Percentiles rank a stretch among this genome's conserved stretches.
These are phyloP conservation scores for Fomitopsis pinicola DNA, from an alignment of 1,284 basidiomycete species.

Conservation along the genomic window DNA sequence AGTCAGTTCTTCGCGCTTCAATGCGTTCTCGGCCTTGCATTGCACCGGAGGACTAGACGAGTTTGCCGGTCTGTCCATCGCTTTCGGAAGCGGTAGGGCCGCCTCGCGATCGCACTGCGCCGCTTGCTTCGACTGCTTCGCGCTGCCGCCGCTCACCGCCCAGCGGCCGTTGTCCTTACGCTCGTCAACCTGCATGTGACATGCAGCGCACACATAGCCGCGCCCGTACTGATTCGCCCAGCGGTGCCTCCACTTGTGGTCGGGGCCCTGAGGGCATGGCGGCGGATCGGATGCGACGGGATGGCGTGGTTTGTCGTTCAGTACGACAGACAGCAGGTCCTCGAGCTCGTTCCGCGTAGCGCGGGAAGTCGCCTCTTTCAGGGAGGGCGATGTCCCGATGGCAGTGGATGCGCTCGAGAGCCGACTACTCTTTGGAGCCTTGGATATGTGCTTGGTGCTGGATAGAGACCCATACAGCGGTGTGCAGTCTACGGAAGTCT, in stretches of 20 bases:
- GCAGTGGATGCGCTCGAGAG: background rate
- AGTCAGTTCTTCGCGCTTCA: no score
- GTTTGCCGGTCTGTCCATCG: no score
- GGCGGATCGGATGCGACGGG: slow-evolving; percentile 7
- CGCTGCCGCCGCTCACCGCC: background rate
- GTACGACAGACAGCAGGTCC: background rate
- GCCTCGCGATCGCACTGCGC: no score
- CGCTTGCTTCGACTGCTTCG: no score
- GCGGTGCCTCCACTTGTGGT: slow-evolving; percentile 10
- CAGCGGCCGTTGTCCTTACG: slow-evolving; percentile 9
- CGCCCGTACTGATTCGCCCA: slow-evolving; percentile 5
- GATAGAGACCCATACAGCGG: background rate
- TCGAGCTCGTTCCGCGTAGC: background rate
- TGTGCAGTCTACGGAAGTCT: background rate
- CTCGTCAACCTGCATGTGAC: slow-evolving; percentile 10
- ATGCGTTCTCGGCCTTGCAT: no score
- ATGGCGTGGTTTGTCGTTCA: slow-evolving; percentile 9
- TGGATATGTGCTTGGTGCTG: background rate
- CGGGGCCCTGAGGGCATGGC: background rate
- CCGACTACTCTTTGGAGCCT: background rate
- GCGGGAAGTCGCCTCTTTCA: background rate
- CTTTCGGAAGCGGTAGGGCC: no score
- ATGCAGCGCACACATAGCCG: slow-evolving; percentile 10
- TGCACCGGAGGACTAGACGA: no score
- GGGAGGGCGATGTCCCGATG: background rate